Evolutionary conservation across 768 basidiomycete genomes (phyloP), one percentile per base, ranked within the genome.

Genomic region (Phylloporus sp.): DNA sequence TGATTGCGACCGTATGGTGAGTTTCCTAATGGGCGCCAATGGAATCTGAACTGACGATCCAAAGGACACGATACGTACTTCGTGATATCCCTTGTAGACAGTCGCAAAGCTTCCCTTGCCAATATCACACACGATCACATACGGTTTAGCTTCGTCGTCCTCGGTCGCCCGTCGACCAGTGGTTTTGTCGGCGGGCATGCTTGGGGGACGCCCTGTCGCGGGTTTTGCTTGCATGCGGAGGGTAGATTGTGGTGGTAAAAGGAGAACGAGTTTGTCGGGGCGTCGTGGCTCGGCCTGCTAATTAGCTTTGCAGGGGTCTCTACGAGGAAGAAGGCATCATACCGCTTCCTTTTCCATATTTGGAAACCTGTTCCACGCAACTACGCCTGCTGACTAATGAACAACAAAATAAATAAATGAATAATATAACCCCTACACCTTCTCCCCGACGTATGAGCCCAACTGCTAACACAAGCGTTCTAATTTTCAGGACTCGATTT

Each of bases 61-160:
- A 11, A 43, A 43, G 20, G 13, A 31, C 18, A 22, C 14, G 26
- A 21, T 26, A 69, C 84, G 48, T 55, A 90, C 93, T 69, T 85
- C 82, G 64, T 93, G 86, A 70, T 90, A 91, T 41, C 91, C 94
- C 57, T 90, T 90, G 67, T 90, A 94, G 32, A 99, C 95, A 0
- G 87, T 95, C 14, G 95, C 95, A 67, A 98, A 98, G 64, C 88
- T 92, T 15, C 95, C 95, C 65, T 87, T 89, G 28, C 89, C 89
- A 44, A 92, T 82, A 58, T 87, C 80, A 46, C 71, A 73, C 8
- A 80, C 80, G 50, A 91, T 81, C 53, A 91, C 75, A 58, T 90
- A 91, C 22, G 89, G 89, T 55, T 71, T 77, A 36, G 80, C 73
- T 54, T 90, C 85, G 49, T 86, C 81, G 50, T 87, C 84, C 46